phyloP scores from a whole-genome alignment of 306 rosid genomes.

The Canavalia gladiata region DNA sequence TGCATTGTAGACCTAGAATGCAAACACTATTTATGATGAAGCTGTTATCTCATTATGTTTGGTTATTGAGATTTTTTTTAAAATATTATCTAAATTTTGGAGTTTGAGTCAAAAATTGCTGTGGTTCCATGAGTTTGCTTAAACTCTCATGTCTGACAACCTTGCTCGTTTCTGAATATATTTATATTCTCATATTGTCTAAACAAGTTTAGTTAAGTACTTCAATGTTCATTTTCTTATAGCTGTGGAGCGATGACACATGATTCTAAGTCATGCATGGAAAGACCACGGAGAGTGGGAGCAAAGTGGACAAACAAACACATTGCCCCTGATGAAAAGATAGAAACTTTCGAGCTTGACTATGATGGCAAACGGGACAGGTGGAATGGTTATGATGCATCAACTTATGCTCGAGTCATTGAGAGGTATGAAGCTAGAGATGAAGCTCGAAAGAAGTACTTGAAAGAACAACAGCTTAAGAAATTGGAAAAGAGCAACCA shows the following conservation, averaged over 20 bases:
- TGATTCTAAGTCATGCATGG: constrained; percentile 44
- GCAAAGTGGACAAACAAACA: constrained; percentile 45
- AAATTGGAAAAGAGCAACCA: constrained; percentile 48
- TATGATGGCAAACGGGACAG: constrained; percentile 48
- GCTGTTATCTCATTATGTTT: background rate
- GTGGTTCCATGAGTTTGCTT: background rate
- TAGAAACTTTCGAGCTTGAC: constrained; percentile 52
- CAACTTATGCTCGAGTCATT: constrained; percentile 48
- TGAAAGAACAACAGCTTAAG: constrained; percentile 46
- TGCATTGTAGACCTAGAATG: constrained; percentile 1
- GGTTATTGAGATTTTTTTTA: background rate
- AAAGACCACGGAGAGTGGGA: constrained; percentile 46
- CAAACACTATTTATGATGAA: background rate
- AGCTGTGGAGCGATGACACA: constrained; percentile 51
- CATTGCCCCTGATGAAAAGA: constrained; percentile 47
- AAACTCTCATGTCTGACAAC: background rate
- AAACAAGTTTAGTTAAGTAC: background rate
- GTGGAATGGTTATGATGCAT: constrained; percentile 49
- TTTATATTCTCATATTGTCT: background rate
- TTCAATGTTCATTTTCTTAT: constrained; percentile 24
- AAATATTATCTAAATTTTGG: background rate
- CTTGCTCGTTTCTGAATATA: background rate
- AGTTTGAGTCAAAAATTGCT: background rate
- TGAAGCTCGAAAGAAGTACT: constrained; percentile 41
- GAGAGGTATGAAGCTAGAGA: constrained; percentile 52